phyloP scores from a whole-genome alignment of 1,139 yeast species.

The Lodderomyces orthopsilosis region DNA sequence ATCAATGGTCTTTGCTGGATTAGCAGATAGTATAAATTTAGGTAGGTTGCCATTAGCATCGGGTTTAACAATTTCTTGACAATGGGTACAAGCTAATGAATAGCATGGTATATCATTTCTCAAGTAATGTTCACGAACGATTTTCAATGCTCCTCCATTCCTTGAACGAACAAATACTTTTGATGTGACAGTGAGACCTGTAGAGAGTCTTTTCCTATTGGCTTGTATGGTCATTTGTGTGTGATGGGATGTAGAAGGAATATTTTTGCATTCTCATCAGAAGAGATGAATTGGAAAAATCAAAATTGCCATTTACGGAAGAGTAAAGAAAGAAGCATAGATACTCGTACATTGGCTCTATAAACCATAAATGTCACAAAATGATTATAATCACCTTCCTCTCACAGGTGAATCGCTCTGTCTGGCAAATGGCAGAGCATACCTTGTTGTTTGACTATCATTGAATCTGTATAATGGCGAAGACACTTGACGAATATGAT shows the following conservation, averaged over 20 bases:
- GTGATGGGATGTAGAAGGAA: neutral
- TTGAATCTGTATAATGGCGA: neutral
- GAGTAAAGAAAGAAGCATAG: neutral
- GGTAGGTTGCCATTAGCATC: constrained; percentile 55
- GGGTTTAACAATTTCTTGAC: constrained; percentile 57
- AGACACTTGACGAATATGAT: neutral
- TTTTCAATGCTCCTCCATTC: constrained; percentile 85
- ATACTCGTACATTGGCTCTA: neutral
- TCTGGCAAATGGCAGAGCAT: neutral
- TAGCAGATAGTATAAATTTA: constrained; percentile 46
- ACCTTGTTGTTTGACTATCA: neutral
- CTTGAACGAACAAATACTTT: constrained; percentile 91
- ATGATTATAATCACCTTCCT: neutral
- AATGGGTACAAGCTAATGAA: constrained; percentile 63
- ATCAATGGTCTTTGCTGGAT: constrained; percentile 41
- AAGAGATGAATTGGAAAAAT: no score
- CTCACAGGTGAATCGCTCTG: neutral
- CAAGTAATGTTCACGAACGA: constrained; percentile 91
- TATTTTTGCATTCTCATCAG: constrained; percentile 6
- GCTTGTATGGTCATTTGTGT: constrained; percentile 8
- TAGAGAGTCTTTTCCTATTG: constrained; percentile 45
- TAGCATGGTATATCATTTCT: constrained; percentile 91
- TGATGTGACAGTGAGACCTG: constrained; percentile 73
- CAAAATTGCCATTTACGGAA: no score
- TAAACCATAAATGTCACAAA: neutral